Base-by-base conservation (phyloP, 1,284 basidiomycete genomes). In the Malassezia slooffiae region DNA sequence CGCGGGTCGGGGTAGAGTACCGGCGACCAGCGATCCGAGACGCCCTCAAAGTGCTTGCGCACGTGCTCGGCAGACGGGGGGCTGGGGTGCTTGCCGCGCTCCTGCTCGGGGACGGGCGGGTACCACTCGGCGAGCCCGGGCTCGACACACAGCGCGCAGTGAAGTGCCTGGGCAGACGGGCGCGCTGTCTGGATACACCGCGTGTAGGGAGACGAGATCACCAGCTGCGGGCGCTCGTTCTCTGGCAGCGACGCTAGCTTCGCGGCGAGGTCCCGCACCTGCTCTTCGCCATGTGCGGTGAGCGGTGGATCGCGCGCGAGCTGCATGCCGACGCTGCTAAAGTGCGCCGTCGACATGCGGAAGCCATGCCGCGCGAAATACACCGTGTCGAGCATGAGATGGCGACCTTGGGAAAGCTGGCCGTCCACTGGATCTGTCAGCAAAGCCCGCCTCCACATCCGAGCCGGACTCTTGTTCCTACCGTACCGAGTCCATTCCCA, bases 61-160 rank as follows among this genome's bases (percentile, higher is more conserved):
- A 28, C 86, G 72, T 37, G 82, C 79, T 33, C 44, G 2, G 51
- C 53, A 0, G 47, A 7, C 2, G 59, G 57, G 0, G 60, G 55
- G 9, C 44, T 47, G 1, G 57, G 57, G 38, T 60, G 55, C 3
- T 47, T 16, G 1, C 63, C 62, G 5, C 81, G 80, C 8, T 76
- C 76, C 0, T 77, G 27, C 1, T 77, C 6, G 66, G 70, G 42
- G 17, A 78, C 83, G 21, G 81, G 83, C 2, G 81, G 82, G 67
- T 82, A 88, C 85, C 85, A 88, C 69, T 88, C 86, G 4, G 79
- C 76, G 9, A 88, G 64, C 8, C 85, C 85, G 53, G 86, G 83
- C 79, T 75, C 74, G 4, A 83, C 76, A 48, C 77, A 80, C 35
- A 89, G 76, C 1, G 83, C 82, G 3, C 85, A 44, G 2, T 73